Evolutionary conservation across 1,284 basidiomycete species (phyloP), one percentile per base, ranked within the genome.

Genomic region (Papiliotrema terrestris): DNA sequence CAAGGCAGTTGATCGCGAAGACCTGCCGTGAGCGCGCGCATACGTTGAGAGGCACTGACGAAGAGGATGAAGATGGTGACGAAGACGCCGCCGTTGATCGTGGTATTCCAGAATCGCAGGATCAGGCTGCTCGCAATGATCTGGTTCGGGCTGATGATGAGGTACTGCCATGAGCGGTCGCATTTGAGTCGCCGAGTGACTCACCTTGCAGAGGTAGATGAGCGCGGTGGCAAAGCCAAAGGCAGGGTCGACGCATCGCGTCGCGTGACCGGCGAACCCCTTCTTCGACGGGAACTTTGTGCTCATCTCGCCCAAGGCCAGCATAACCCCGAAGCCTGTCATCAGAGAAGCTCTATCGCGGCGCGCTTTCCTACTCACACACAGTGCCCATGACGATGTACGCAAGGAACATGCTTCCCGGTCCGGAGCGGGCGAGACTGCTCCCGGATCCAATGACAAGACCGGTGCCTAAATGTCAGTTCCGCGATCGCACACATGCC

Each of bases 361-460:
- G 29, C 29, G 29, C 11, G 29, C 6, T 6, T 42, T 43, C 37
- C 22, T 49, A 38, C 38, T 60, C 57, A 59, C 56, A 66, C 52
- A 72, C 67, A 23, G 66, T 49, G 41, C 72, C 73, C 68, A 76
- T 73, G 55, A 78, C 61, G 0, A 69, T 57, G 58, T 80, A 81
- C 1, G 77, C 72, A 44, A 81, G 68, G 56, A 81, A 72, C 14
- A 80, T 68, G 19, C 71, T 72, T 0, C 67, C 76, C 0, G 80
- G 80, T 8, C 80, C 80, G 32, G 75, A 78, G 50, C 73, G 65
- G 11, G 70, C 65, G 9, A 80, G 62, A 49, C 72, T 75, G 0
- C 65, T 65, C 42, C 79, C 79, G 6, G 76, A 82, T 44, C 87
- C 87, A 61, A 90, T 88, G 61, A 90, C 86, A 19, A 90, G 78